Evolutionary conservation across 2,329 filamentous ascomycete genomes (phyloP).

Genomic region (Cercospora janseana): DNA sequence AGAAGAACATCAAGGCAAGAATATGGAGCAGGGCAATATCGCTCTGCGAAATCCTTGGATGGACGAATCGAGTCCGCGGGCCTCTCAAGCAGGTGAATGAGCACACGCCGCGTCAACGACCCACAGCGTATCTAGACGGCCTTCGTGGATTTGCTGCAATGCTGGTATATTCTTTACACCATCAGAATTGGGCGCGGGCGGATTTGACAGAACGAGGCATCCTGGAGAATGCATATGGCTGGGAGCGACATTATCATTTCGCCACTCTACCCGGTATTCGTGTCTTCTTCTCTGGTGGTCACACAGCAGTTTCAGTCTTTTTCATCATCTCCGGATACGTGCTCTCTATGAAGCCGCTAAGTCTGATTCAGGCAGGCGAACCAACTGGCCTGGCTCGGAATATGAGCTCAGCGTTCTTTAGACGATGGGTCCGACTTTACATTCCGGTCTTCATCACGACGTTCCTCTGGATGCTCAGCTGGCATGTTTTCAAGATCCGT

Average conservation of each 20-base stretch:
- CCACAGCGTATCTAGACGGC: slow-evolving; percentile 62
- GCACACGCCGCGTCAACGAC: too few species aligned
- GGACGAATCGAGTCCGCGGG: too few species aligned
- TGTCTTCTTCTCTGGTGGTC: slow-evolving; percentile 59
- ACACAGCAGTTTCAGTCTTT: slow-evolving; percentile 56
- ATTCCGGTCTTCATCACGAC: slow-evolving; percentile 55
- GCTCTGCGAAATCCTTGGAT: too few species aligned
- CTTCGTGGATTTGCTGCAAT: slow-evolving; percentile 65
- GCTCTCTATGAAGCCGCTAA: slow-evolving; percentile 47
- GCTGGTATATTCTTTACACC: slow-evolving; percentile 64
- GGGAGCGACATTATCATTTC: slow-evolving; percentile 50
- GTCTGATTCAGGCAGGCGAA: slow-evolving; percentile 33
- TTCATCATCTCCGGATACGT: slow-evolving; percentile 55
- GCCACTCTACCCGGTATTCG: slow-evolving; percentile 57
- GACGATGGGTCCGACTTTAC: slow-evolving; percentile 51
- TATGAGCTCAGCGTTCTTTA: slow-evolving; percentile 50
- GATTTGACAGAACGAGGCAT: slow-evolving; percentile 39
- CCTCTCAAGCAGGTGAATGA: too few species aligned
- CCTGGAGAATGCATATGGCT: slow-evolving; percentile 57
- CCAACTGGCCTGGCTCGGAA: slow-evolving; percentile 39
- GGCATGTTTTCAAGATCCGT: slow-evolving; percentile 54
- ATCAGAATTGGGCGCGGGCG: slow-evolving; percentile 55
- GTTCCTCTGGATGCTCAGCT: slow-evolving; percentile 53
- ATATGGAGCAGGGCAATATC: too few species aligned
- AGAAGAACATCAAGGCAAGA: too few species aligned